Base-by-base conservation (phyloP, 2,329 filamentous ascomycete species). In the Cladosporium sp. region DNA sequence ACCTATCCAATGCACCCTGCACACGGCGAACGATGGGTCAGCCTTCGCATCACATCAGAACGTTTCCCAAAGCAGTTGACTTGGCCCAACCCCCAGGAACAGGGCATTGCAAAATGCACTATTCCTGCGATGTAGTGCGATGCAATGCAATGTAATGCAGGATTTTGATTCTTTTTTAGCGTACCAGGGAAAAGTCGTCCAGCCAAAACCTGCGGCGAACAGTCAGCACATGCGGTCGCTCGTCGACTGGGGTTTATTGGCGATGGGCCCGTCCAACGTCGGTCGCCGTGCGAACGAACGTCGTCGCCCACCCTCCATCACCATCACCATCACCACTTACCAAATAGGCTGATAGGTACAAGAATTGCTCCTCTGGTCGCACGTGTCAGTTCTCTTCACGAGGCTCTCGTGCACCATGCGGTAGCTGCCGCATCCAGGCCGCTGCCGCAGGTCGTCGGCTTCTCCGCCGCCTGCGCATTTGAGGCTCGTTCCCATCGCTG, bases 321-420 rank as follows among this genome's bases (percentile, higher is more conserved):
- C 29, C 29, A 26, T 26, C 35, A 44, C 33, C 72, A 79, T 77
- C 75, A 82, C 14, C n/a, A 72, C 79, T 77, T 75, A 83, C 91
- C 90, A 77, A 97, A 96, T 18, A 98, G 80, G 7, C 92, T 91
- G 65, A 91, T 81, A 5, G 93, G 91, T 35, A 95, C 91, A 11
- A 96, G 78, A 53, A 92, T 78, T 0, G 88, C 88, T n/a, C 93
- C 94, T 11, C 73, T 75, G 33, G 31, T 66, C 37, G 66, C 64
- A 65, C 66, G 53, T 58, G 68, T 74, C 65, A 73, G 65, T 67
- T 50, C 61, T 67, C 55, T 65, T 40, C 50, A 8, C 76, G 61
- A 93, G 90, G 23, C 62, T 23, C 53, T 68, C 59, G 53, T 52
- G 29, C 40, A 21, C 40, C 40, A 8, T 46, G 16, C 59, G 65